Conservation (phyloP, 2,329 filamentous ascomycete species). For the Aspergillus sp. region DNA sequence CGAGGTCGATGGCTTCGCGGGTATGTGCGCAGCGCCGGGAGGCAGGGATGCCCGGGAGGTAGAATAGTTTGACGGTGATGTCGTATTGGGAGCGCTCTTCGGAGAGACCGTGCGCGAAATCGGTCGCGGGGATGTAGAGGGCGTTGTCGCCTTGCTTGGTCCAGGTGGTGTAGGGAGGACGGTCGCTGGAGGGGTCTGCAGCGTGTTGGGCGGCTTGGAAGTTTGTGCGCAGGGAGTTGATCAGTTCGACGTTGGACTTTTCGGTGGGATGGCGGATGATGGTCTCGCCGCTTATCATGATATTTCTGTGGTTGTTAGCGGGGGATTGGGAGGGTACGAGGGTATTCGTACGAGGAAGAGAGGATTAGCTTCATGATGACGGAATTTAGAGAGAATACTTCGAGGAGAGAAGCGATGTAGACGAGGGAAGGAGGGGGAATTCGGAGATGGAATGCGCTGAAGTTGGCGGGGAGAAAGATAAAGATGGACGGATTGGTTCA, state of each 20-base stretch:
- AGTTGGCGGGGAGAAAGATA: slow-evolving; percentile 5
- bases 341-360: slow-evolving; percentile 72
- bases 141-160: slow-evolving; percentile 63
- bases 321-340: not conserved
- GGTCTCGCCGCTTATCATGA: slow-evolving; percentile 79
- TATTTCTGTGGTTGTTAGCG: slow-evolving; percentile 59
- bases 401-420: not conserved
- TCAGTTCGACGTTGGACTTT: slow-evolving; percentile 91
- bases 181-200: slow-evolving; percentile 9
- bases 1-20: slow-evolving; percentile 74
- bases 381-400: not conserved
- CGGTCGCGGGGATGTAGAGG: slow-evolving; percentile 76
- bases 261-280: slow-evolving; percentile 78
- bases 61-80: slow-evolving; percentile 94
- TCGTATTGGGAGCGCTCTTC: slow-evolving; percentile 88
- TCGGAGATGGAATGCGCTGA: not conserved
- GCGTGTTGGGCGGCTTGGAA: slow-evolving; percentile 70
- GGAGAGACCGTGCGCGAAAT: slow-evolving; percentile 69
- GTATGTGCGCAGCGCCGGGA: slow-evolving; percentile 69
- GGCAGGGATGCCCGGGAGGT: slow-evolving; percentile 70
- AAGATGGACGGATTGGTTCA: not conserved
- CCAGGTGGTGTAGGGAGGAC: slow-evolving; percentile 55
- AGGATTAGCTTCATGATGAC: slow-evolving; percentile 75
- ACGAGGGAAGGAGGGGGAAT: not conserved
- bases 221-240: slow-evolving; percentile 82